Evolutionary conservation across 208 protist genomes (phyloP), one percentile per base, ranked within the genome.

Genomic region (Crithidia thermophila): DNA sequence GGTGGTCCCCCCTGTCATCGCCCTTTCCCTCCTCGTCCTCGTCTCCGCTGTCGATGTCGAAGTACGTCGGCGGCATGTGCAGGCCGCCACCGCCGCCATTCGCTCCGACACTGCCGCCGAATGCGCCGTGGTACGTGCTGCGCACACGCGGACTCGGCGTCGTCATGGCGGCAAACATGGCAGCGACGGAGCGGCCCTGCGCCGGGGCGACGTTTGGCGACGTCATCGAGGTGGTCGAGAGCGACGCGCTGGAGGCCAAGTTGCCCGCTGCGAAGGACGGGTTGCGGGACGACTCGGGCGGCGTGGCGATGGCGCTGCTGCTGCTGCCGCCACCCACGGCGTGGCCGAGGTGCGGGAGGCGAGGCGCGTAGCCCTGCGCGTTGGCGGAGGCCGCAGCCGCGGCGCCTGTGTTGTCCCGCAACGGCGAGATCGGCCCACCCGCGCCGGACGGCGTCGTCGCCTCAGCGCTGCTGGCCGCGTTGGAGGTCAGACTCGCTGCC

Each of bases 131-230:
- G 18, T 56, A 11, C 31, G 27, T n/a, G 18, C 31, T 36, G 50
- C 31, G 50, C 18, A 56, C 11, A 16, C 25, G 57, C 4, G 39
- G 10, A 10, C 30, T 45, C 42, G 42, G 30, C 2, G 57, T 63
- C 16, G 57, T 63, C 42, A 51, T 28, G n/a, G 57, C 39, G 28
- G 57, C 57, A 5, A 63, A 51, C 42, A 40, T 63, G 57, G 57
- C 27, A 6, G 57, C 42, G 4, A 51, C 42, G 18, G 57, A 40
- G 43, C 57, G 57, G 3, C 42, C 27, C 42, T 63, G 57, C 2
- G 43, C 36, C n/a, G n/a, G n/a, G 57, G 10, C 57, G 25, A 31
- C 39, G 7, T 18, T 63, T 2, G 57, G 57, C 43, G 57, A 63
- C n/a, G 57, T 63, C 23, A 31, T n/a, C n/a, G 57, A 50, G 57